These are phyloP conservation scores for Jacaranda mimosifolia DNA, from an alignment of 257 asterid genomes.

Conservation along the genomic window DNA sequence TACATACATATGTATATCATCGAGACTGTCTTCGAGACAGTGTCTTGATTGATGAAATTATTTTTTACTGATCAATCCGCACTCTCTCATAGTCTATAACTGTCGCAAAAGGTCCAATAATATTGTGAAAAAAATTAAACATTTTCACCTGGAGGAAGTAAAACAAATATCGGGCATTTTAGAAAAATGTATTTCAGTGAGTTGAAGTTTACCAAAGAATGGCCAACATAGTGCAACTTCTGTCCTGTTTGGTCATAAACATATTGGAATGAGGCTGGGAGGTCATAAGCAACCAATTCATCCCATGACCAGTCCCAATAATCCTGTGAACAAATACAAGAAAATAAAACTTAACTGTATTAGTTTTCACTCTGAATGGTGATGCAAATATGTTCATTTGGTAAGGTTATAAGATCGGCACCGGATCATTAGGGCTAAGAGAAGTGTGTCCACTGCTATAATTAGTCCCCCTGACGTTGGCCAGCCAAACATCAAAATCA, in stretches of 20 bases:
- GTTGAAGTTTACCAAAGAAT: conserved; percentile 61
- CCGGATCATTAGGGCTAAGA: conserved; percentile 61
- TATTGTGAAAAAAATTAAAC: too few relatives aligned
- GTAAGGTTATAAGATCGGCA: not conserved
- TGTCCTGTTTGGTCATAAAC: conserved; percentile 68
- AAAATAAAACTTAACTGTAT: not conserved
- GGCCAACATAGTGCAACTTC: conserved; percentile 77
- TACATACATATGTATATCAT: too few relatives aligned
- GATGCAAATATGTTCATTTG: not conserved
- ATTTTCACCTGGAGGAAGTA: too few relatives aligned
- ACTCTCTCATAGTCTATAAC: too few relatives aligned
- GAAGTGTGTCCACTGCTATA: conserved; percentile 71
- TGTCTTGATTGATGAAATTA: too few relatives aligned
- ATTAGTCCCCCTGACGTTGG: conserved; percentile 70
- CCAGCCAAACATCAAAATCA: conserved; percentile 79
- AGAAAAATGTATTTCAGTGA: not conserved
- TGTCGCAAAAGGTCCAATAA: too few relatives aligned
- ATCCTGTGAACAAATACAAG: conserved; percentile 42
- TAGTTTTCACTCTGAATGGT: not conserved
- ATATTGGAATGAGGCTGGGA: conserved; percentile 59
- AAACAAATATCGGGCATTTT: too few relatives aligned
- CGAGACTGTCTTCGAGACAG: too few relatives aligned
- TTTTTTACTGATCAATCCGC: too few relatives aligned
- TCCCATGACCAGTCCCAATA: conserved; percentile 95
- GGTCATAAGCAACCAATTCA: conserved; percentile 73